Evolutionary conservation across 2,329 filamentous ascomycete species (phyloP), one percentile per base, ranked within the genome.

Genomic region (Macrophomina tecta): DNA sequence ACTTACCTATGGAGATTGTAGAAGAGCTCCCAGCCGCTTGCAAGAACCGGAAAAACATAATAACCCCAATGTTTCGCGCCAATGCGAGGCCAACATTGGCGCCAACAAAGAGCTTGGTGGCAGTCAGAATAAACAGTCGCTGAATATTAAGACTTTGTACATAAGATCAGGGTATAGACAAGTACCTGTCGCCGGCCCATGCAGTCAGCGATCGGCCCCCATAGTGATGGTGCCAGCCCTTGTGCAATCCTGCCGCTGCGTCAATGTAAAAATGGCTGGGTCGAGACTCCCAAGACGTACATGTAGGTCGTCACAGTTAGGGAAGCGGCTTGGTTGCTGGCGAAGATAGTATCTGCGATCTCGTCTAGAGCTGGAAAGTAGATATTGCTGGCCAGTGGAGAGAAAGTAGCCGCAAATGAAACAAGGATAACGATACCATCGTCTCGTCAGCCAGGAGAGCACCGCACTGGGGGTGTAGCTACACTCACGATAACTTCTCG

Each of bases 21-120:
- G 78, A 78, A 2, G 79, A 77, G 68, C 76, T 80, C 0, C 81
- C 82, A 1, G 80, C 75, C 46, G 78, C 81, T 67, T 84, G 82
- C 8, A 64, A 14, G 9, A 64, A 52, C 23, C 62, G 62, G 28
- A 64, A 64, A 34, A 64, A 52, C 62, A 64, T 64, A 18, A 64
- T 55, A 3, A 64, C 52, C 12, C 52, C 49, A 49, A 64, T 64
- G 48, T 53, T 64, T 36, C 49, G 23, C 28, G 62, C 32, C 6
- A 64, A 49, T 4, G 62, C 62, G 5, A 64, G 49, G 14, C 62
- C 62, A n/a, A 64, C 18, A 14, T 64, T 64, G 38, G 62, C 62
- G 34, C 62, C 62, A 12, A 64, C 28, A 23, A 64, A 64, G 30
- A 64, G 62, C 62, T 64, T 4, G 2, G 3, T 1, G 16, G 7